These are phyloP conservation scores for Corynespora cassiicola DNA, from an alignment of 2,329 filamentous ascomycete species.

Conservation along the genomic window DNA sequence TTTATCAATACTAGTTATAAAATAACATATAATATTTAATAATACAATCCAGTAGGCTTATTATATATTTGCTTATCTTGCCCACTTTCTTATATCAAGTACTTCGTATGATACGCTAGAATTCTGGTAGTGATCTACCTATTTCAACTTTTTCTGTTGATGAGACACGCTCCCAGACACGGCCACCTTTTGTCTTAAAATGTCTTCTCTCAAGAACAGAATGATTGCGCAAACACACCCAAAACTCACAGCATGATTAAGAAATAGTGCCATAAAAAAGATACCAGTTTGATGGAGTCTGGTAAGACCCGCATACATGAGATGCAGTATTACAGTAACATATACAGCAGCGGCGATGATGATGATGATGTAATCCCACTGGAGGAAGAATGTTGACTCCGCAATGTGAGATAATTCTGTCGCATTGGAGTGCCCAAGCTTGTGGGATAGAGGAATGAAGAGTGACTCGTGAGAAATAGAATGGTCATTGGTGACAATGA, in stretches of 20 bases:
- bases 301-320: background rate
- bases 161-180: too few relatives aligned
- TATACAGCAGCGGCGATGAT: background rate
- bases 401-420: background rate
- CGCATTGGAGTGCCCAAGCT: background rate
- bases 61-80: too few relatives aligned
- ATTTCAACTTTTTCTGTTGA: too few relatives aligned
- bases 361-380: conserved; percentile 2
- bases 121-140: too few relatives aligned
- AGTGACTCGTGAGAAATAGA: background rate
- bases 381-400: background rate
- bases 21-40: too few relatives aligned
- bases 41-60: too few relatives aligned
- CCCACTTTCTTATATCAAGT: too few relatives aligned
- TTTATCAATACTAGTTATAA: too few relatives aligned
- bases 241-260: background rate
- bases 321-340: conserved; percentile 1
- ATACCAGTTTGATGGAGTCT: background rate
- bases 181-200: background rate
- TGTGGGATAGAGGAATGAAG: background rate
- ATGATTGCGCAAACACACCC: background rate
- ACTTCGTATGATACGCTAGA: too few relatives aligned
- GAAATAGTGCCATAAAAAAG: background rate
- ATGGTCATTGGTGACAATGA: background rate
- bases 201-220: background rate